Conservation (phyloP, 805 yeast genomes). For the Myxozyma mucilagina region DNA sequence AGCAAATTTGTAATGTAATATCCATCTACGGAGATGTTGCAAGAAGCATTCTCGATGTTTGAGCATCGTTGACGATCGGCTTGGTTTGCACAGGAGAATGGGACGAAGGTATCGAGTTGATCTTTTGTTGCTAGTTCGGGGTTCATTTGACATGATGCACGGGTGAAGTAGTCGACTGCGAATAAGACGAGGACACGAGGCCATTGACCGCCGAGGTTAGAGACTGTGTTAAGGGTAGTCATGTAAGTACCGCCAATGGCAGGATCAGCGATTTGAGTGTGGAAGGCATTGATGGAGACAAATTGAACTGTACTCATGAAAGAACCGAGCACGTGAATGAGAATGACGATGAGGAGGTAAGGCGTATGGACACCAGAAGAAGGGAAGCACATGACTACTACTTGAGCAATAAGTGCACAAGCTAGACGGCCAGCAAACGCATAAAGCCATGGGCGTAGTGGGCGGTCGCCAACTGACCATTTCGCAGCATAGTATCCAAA, state of each 20-base stretch:
- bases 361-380: slow-evolving; percentile 48
- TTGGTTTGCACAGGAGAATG: slow-evolving; percentile 43
- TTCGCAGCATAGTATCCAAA: slow-evolving; percentile 95
- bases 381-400: slow-evolving; percentile 74
- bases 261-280: slow-evolving; percentile 94
- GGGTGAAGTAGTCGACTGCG: slow-evolving; percentile 77
- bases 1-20: slow-evolving; percentile 74
- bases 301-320: slow-evolving; percentile 95
- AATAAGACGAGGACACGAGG: slow-evolving; percentile 79
- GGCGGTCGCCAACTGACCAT: slow-evolving; percentile 73
- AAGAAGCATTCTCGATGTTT: slow-evolving; percentile 53
- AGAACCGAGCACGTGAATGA: slow-evolving; percentile 81
- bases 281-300: slow-evolving; percentile 92
- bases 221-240: slow-evolving; percentile 90
- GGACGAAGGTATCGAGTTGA: slow-evolving; percentile 26
- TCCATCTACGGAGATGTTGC: slow-evolving; percentile 67
- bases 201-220: slow-evolving; percentile 98
- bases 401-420: slow-evolving; percentile 75
- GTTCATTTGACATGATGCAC: slow-evolving; percentile 53
- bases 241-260: slow-evolving; percentile 95
- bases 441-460: slow-evolving; percentile 84
- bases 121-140: slow-evolving; percentile 26
- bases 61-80: slow-evolving; percentile 53
- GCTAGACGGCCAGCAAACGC: slow-evolving; percentile 80
- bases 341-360: slow-evolving; percentile 70